These are phyloP conservation scores for Chloris gayana DNA, from an alignment of 176 grass and related monocot genomes.

Conservation along the genomic window DNA sequence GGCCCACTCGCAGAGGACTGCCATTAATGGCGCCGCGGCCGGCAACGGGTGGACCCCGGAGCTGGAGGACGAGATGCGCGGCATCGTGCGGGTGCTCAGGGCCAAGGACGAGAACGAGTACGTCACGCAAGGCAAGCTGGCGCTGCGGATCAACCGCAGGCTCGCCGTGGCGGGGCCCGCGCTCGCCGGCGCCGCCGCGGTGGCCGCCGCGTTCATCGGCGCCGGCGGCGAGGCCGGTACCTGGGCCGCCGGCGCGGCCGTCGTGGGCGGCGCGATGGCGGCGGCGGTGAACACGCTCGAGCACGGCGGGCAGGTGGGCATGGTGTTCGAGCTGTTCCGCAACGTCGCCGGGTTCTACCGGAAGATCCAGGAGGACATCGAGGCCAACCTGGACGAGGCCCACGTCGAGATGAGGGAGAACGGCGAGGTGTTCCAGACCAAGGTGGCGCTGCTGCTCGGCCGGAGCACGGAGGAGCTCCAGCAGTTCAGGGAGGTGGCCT, in stretches of 20 bases:
- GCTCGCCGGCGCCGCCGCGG: constrained; percentile 29
- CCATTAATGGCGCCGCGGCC: not conserved
- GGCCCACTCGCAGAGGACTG: too few species aligned
- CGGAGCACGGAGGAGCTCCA: constrained; percentile 34
- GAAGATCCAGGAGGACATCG: constrained; percentile 48
- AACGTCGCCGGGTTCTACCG: constrained; percentile 55
- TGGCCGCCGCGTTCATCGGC: constrained; percentile 36
- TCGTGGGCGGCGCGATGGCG: constrained; percentile 32
- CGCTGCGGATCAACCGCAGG: constrained; percentile 17
- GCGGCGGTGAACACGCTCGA: constrained; percentile 55
- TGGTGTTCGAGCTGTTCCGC: constrained; percentile 65
- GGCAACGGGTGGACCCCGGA: constrained; percentile 54
- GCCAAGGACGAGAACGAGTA: constrained; percentile 60
- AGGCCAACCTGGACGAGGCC: constrained; percentile 17
- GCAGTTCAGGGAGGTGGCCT: constrained; percentile 44
- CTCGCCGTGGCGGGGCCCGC: constrained; percentile 44
- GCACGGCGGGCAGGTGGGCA: constrained; percentile 59
- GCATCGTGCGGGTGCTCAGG: constrained; percentile 42
- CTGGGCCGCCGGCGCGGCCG: constrained; percentile 26
- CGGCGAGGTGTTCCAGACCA: constrained; percentile 58
- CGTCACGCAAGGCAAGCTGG: constrained; percentile 18
- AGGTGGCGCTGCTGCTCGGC: constrained; percentile 52
- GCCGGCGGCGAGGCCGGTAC: not conserved
- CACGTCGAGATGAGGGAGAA: constrained; percentile 50
- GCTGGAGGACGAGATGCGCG: constrained; percentile 55